Base-by-base conservation (phyloP, 1,284 basidiomycete genomes). In the Microbotryomycetes sp. region DNA sequence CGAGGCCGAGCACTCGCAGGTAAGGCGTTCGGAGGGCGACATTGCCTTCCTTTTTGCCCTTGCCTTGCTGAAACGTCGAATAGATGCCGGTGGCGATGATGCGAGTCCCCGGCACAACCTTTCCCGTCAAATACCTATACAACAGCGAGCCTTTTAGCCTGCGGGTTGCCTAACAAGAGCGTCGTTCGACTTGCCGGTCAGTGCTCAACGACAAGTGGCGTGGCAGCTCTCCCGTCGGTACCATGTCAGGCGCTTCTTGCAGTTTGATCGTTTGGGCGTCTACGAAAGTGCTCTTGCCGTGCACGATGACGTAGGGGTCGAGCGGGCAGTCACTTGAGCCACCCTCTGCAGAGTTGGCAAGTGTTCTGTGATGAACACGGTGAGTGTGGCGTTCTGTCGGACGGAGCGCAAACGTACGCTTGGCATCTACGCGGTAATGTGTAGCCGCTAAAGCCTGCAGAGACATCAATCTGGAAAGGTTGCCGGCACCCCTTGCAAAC, bases 201-300 rank as follows among this genome's bases (percentile, higher is more conserved):
- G 85, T 86, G 41, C 89, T 93, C 27, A 98, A 80, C 57, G 97
- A 82, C 81, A 99, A 92, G 76, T 98, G 96, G 47, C 93, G 80
- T 4, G 96, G 96, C 51, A 99, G 80, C 74, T 99, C 96, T 80
- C 96, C 96, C 24, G 98, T 92, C 2, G 96, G 96, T 0, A 99
- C 96, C 91, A 97, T 97, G 75, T 99, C 96, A 0, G 96, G 96
- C 6, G 94, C 93, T 77, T 99, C 96, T 76, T 99, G 96, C 16
- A 99, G 82, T 76, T 99, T 99, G 71, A 99, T 82, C 6, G 85
- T 89, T 77, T 99, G 96, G 71, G 93, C 90, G 75, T 99, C 96
- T 28, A 94, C 87, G 74, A 98, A 99, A 4, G 82, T 80, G 56
- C 91, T 98, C 76, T 91, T 90, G 57, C 92, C 89, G 76, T 99